phyloP scores from a whole-genome alignment of 208 protist genomes.

The Leishmania tarentolae region DNA sequence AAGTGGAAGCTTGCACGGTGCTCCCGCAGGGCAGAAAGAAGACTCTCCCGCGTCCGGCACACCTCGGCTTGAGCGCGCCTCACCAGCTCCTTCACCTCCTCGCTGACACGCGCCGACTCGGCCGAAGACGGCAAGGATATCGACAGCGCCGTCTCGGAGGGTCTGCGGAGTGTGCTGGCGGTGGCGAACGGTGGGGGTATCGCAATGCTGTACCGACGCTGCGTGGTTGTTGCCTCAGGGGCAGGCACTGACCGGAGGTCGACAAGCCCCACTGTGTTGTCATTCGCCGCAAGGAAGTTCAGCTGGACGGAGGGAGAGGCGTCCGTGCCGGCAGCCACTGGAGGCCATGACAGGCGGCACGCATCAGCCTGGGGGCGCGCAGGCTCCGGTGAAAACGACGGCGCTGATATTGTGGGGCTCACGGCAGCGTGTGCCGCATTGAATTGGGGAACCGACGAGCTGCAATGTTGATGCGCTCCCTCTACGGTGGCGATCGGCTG shows the following conservation, averaged over 20 bases:
- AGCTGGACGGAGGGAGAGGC: neutral
- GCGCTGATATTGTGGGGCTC: neutral
- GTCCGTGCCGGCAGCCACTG: neutral
- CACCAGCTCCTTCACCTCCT: conserved; percentile 69
- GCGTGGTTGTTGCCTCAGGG: neutral
- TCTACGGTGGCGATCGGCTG: neutral
- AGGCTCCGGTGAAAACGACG: conserved; percentile 13
- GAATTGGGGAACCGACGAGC: neutral
- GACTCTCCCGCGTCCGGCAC: conserved; percentile 64
- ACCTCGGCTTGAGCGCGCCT: conserved; percentile 67
- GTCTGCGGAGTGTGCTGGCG: neutral
- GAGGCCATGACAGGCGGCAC: neutral
- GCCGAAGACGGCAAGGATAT: conserved; percentile 17
- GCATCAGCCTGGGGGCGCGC: neutral
- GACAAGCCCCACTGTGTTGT: neutral
- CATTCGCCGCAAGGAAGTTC: neutral
- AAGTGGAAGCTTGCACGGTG: conserved; percentile 23
- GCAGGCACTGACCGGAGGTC: neutral
- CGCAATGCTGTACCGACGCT: neutral
- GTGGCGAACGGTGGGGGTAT: conserved; percentile 2
- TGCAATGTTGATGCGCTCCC: neutral
- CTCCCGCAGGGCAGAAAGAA: conserved; percentile 49
- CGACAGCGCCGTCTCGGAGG: neutral
- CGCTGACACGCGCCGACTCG: conserved; percentile 50
- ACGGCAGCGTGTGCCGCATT: neutral